These are phyloP conservation scores for Cornus kousa DNA, from an alignment of 148 eudicot genomes.

Conservation along the genomic window DNA sequence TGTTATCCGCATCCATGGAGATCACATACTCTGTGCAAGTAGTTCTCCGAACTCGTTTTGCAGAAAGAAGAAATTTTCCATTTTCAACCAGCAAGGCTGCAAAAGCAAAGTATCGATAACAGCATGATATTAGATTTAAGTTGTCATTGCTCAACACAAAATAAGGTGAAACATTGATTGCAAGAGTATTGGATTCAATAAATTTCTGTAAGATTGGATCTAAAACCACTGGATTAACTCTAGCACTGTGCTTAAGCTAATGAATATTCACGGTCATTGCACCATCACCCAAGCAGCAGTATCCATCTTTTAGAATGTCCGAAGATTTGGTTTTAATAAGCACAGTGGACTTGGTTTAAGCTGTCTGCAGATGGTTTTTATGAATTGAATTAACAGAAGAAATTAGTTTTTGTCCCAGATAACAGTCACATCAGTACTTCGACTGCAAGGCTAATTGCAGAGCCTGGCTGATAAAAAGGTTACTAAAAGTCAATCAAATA, in stretches of 20 bases:
- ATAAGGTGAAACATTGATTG: not conserved
- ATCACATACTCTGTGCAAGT: slow-evolving; percentile 94
- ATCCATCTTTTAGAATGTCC: not conserved
- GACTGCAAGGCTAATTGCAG: too few relatives aligned
- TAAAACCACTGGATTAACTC: not conserved
- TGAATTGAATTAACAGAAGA: too few relatives aligned
- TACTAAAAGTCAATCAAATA: not conserved
- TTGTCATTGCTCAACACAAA: not conserved
- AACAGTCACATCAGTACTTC: too few relatives aligned
- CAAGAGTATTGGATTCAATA: not conserved
- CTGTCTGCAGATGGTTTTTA: not conserved
- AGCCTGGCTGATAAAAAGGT: not conserved
- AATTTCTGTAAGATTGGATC: not conserved
- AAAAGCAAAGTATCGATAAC: slow-evolving; percentile 12
- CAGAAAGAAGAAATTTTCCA: slow-evolving; percentile 93
- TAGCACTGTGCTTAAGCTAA: not conserved
- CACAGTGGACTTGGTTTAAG: not conserved
- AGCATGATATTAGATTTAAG: not conserved
- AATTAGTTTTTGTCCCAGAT: too few relatives aligned
- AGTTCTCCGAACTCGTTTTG: slow-evolving; percentile 75
- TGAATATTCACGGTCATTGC: not conserved
- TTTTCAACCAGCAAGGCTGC: slow-evolving; percentile 86
- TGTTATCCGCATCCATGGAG: slow-evolving; percentile 88
- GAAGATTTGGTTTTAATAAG: too few relatives aligned
- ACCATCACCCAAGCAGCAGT: not conserved